Conservation (phyloP, 768 basidiomycete genomes). For the Mycena filopes region DNA sequence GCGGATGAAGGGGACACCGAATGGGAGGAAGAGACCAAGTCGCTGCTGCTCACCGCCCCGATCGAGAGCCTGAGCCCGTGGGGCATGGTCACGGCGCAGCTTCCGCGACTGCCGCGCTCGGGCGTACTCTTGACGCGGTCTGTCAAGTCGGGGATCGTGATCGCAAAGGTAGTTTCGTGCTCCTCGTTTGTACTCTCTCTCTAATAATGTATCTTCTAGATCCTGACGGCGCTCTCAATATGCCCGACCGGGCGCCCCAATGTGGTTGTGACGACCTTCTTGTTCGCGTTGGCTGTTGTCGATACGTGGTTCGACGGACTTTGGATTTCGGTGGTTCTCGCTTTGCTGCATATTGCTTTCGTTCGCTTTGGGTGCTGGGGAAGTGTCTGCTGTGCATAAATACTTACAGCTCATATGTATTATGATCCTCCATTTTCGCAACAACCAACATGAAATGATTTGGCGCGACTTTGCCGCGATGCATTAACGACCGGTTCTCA, state of each 20-base stretch:
- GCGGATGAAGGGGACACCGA: not conserved
- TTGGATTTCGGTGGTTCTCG: constrained; percentile 49
- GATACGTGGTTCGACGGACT: constrained; percentile 60
- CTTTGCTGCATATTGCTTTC: constrained; percentile 49
- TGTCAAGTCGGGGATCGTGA: constrained; percentile 20
- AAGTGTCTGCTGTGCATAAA: constrained; percentile 19
- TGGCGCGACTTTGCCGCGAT: no score
- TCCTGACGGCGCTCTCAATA: constrained; percentile 37
- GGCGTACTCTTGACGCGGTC: constrained; percentile 2
- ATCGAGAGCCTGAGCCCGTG: constrained; percentile 8
- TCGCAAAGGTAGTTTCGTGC: constrained; percentile 19
- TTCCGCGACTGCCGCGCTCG: constrained; percentile 2
- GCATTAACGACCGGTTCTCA: no score
- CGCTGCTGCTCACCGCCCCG: constrained; percentile 19
- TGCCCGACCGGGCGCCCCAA: constrained; percentile 38
- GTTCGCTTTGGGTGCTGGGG: constrained; percentile 30
- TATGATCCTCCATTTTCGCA: no score
- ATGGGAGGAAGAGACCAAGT: constrained; percentile 17
- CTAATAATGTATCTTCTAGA: constrained; percentile 9
- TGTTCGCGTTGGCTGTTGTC: constrained; percentile 50
- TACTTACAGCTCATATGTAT: not conserved
- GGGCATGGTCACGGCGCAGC: constrained; percentile 3
- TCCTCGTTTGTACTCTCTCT: not conserved
- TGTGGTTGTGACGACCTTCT: constrained; percentile 37
- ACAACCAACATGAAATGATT: no score